A percentile compares a stretch with the other conserved stretches of the same genome.
Evolutionary conservation across 2,329 filamentous ascomycete species (phyloP).

Genomic region (Pseudogymnoascus sp.): DNA sequence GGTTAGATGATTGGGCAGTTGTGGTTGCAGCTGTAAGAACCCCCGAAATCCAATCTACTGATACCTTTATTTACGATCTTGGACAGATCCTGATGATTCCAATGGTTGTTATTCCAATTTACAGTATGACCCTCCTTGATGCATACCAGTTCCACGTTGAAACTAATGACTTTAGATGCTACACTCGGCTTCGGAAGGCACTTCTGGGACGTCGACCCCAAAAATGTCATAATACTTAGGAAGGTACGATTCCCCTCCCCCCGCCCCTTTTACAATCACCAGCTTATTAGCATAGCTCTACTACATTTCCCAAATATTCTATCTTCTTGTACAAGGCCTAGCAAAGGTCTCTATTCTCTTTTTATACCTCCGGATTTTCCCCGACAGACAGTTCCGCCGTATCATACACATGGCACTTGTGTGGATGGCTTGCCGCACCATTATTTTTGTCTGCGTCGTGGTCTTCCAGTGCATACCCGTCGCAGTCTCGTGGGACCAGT

Average conservation of each 20-base stretch:
- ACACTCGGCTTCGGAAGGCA: conserved; percentile 20
- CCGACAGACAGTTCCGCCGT: conserved; percentile 14
- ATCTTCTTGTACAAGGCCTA: conserved; percentile 19
- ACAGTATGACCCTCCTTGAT: conserved; percentile 14
- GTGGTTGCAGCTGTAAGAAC: conserved; percentile 17
- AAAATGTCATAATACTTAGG: conserved; percentile 16
- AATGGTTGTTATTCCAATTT: conserved; percentile 17
- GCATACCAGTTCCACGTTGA: background rate
- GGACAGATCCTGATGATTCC: conserved; percentile 19
- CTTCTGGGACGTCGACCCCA: conserved; percentile 18
- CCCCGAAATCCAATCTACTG: background rate
- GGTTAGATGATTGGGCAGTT: conserved; percentile 21
- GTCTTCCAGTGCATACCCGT: conserved; percentile 23
- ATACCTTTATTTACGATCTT: background rate
- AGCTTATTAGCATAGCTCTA: conserved; percentile 18
- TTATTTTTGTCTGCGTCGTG: conserved; percentile 16
- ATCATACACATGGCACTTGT: conserved; percentile 15
- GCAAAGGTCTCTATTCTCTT: conserved; percentile 23
- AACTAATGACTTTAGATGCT: conserved; percentile 14
- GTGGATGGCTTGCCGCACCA: conserved; percentile 12
- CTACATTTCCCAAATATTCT: conserved; percentile 21
- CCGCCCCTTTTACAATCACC: background rate
- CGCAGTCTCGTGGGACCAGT: conserved; percentile 19
- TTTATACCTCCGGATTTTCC: conserved; percentile 22
- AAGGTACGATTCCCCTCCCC: conserved; percentile 14